Percentiles rank a stretch among this genome's conserved stretches.
phyloP scores from a whole-genome alignment of 306 rosid species.

The Delonix regia region DNA sequence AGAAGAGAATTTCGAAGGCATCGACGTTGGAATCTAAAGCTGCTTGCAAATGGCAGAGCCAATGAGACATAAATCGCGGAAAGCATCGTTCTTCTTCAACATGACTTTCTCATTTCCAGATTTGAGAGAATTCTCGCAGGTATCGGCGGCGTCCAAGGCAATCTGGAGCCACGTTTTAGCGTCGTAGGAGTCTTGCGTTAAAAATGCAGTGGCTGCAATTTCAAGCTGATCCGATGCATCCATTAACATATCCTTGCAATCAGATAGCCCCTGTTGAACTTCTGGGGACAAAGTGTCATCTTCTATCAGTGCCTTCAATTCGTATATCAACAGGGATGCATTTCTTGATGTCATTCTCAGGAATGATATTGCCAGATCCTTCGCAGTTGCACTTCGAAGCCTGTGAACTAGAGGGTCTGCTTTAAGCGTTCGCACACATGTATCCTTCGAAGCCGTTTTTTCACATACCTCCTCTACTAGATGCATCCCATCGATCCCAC shows the following conservation, averaged over 20 bases:
- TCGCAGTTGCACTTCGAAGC: not conserved
- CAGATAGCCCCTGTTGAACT: constrained; percentile 46
- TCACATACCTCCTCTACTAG: constrained; percentile 21
- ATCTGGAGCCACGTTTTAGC: constrained; percentile 37
- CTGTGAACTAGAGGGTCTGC: not conserved
- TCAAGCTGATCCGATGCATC: constrained; percentile 47
- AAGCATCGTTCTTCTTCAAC: not conserved
- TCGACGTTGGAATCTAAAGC: not conserved
- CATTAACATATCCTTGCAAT: constrained; percentile 37
- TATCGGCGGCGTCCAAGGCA: constrained; percentile 40
- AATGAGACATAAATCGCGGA: constrained; percentile 45
- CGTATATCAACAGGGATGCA: not conserved
- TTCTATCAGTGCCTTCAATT: constrained; percentile 24
- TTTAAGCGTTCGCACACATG: constrained; percentile 8
- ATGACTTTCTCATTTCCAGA: constrained; percentile 39
- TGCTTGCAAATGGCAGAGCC: constrained; percentile 32
- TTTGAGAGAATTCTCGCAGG: constrained; percentile 41
- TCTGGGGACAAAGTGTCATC: constrained; percentile 17
- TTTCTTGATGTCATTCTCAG: constrained; percentile 29
- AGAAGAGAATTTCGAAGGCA: not conserved
- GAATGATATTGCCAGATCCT: constrained; percentile 30
- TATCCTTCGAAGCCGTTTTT: not conserved
- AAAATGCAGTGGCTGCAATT: constrained; percentile 23
- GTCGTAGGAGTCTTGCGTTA: not conserved
- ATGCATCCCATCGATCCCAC: not conserved